These are phyloP conservation scores for Metschnikowia koreensis DNA, from an alignment of 805 yeast species.

Conservation along the genomic window DNA sequence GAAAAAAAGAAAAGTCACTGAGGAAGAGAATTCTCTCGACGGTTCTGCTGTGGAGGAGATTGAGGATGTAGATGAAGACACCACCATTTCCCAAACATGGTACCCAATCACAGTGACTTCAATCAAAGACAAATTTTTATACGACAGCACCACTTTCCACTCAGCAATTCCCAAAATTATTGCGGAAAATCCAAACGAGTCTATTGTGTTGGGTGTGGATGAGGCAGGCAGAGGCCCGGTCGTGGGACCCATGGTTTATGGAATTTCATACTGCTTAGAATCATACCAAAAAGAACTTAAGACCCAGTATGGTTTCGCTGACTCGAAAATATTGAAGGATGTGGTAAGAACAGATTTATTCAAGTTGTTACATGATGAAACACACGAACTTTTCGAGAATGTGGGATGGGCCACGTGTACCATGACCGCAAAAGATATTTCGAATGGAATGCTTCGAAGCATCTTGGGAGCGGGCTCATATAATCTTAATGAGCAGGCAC, in stretches of 20 bases:
- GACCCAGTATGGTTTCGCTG: conserved; percentile 76
- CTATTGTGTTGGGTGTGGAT: conserved; percentile 81
- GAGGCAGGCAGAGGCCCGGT: conserved; percentile 99
- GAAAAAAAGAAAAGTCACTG: conserved; percentile 2
- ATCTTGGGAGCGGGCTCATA: conserved; percentile 49
- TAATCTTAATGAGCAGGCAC: conserved; percentile 94
- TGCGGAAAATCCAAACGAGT: conserved; percentile 26
- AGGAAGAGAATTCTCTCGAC: neutral
- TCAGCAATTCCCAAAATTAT: conserved; percentile 49
- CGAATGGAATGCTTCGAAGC: conserved; percentile 79
- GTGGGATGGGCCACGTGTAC: conserved; percentile 88
- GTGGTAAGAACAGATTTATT: conserved; percentile 63
- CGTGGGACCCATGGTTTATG: conserved; percentile 96
- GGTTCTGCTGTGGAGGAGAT: neutral
- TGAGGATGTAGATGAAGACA: neutral
- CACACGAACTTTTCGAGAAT: conserved; percentile 46
- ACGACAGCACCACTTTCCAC: conserved; percentile 47
- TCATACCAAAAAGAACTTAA: conserved; percentile 49
- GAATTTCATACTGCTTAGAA: conserved; percentile 72
- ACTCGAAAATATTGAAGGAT: conserved; percentile 84
- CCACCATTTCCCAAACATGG: conserved; percentile 22
- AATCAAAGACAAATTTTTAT: conserved; percentile 25
- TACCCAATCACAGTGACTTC: conserved; percentile 33
- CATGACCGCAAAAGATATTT: conserved; percentile 83
- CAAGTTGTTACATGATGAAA: conserved; percentile 49